These are phyloP conservation scores for Ephemerocybe angulata DNA, from an alignment of 768 basidiomycete genomes.

Conservation along the genomic window DNA sequence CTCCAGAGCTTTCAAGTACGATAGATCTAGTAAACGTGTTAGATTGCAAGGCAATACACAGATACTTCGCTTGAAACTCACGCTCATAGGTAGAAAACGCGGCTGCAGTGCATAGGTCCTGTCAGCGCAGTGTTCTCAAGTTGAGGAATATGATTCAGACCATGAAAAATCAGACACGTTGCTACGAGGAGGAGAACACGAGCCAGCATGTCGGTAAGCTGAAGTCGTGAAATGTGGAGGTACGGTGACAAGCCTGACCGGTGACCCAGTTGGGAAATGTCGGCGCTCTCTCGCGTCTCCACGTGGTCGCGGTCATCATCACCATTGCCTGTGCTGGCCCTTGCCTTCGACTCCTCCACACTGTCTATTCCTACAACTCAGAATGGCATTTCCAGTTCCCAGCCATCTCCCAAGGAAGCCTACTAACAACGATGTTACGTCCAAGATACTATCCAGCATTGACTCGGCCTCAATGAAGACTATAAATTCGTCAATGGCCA, in stretches of 20 bases:
- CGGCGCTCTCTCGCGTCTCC: background rate
- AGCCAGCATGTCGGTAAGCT: slow-evolving; percentile 38
- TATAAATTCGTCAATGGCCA: slow-evolving; percentile 56
- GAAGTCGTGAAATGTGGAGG: too few species aligned
- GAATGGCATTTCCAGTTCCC: slow-evolving; percentile 75
- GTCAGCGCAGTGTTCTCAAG: too few species aligned
- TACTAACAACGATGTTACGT: slow-evolving; percentile 61
- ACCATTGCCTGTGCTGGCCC: background rate
- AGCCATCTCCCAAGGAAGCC: slow-evolving; percentile 67
- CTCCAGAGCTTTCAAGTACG: slow-evolving; percentile 72
- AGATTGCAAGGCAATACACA: slow-evolving; percentile 5
- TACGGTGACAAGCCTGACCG: too few species aligned
- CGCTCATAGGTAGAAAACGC: slow-evolving; percentile 82
- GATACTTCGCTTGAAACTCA: slow-evolving; percentile 29
- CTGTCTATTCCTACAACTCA: too few species aligned
- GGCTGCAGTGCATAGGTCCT: too few species aligned
- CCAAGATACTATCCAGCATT: slow-evolving; percentile 65
- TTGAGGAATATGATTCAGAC: too few species aligned
- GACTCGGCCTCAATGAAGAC: slow-evolving; percentile 57
- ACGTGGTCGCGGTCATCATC: slow-evolving; percentile 9
- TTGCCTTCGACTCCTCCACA: background rate
- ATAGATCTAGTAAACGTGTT: slow-evolving; percentile 51
- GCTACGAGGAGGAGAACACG: slow-evolving; percentile 45
- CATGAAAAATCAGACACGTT: slow-evolving; percentile 49
- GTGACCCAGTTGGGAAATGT: too few species aligned